phyloP scores from a whole-genome alignment of 2,329 filamentous ascomycete genomes.

The Tolypocladium tropicale region DNA sequence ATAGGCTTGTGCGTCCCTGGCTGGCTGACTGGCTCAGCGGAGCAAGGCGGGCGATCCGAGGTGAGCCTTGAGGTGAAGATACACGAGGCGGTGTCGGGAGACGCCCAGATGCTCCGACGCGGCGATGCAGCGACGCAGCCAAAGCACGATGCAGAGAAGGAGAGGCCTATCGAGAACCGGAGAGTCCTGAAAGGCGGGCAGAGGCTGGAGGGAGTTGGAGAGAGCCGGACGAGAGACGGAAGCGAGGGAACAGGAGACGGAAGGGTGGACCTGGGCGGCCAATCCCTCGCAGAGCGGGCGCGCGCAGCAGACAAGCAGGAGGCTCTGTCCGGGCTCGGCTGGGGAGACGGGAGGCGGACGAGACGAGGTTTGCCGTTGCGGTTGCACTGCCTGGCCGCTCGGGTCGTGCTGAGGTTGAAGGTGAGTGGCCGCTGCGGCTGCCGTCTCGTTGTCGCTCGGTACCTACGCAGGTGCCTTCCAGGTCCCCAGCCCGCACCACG shows the following conservation, averaged over 20 bases:
- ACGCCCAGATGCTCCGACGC: not conserved
- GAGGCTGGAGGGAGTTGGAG: not conserved
- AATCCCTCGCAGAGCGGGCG: not conserved
- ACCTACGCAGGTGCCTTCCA: too few relatives aligned
- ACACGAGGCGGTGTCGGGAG: not conserved
- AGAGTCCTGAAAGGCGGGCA: too few relatives aligned
- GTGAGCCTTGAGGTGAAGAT: not conserved
- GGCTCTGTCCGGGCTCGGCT: not conserved
- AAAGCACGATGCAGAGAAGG: not conserved
- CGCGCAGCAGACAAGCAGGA: not conserved
- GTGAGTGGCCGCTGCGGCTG: not conserved
- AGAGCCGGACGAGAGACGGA: not conserved
- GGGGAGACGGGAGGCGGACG: not conserved
- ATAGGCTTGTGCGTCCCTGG: not conserved
- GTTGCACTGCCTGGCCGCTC: not conserved
- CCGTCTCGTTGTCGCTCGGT: not conserved
- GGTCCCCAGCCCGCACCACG: not conserved
- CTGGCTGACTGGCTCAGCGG: not conserved
- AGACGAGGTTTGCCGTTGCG: not conserved
- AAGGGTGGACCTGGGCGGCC: not conserved
- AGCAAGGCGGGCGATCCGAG: not conserved
- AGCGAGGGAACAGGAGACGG: not conserved
- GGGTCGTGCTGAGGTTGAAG: not conserved
- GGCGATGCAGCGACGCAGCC: not conserved
- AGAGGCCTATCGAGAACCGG: not conserved